Percentiles rank a stretch among this genome's conserved stretches.
These are phyloP conservation scores for Cyanodermella asteris DNA, from an alignment of 2,329 filamentous ascomycete genomes.

Conservation along the genomic window DNA sequence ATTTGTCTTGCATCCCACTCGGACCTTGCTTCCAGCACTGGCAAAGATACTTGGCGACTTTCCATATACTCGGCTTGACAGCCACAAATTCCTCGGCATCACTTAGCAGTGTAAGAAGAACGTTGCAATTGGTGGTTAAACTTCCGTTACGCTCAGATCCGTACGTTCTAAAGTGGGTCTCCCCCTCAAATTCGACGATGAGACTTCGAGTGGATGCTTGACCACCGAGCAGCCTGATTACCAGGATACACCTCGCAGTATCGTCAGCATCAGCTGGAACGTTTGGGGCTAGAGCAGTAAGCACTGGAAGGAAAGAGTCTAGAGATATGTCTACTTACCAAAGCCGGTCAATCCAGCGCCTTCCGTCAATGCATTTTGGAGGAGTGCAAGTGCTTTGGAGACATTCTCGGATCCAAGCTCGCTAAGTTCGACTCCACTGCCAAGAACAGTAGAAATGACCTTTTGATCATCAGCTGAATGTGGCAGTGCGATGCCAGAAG, in stretches of 20 bases:
- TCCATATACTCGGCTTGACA: slow-evolving; percentile 3
- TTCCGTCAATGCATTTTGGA: no score
- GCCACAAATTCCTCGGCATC: slow-evolving; percentile 3
- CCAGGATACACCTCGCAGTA: slow-evolving; percentile 1
- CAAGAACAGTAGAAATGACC: no score
- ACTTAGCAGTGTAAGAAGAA: slow-evolving; percentile 5
- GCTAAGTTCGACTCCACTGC: no score
- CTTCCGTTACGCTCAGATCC: slow-evolving; percentile 1
- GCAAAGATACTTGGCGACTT: slow-evolving; percentile 5
- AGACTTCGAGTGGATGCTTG: slow-evolving; percentile 3
- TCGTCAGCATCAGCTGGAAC: slow-evolving; percentile 5
- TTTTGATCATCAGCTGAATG: not conserved
- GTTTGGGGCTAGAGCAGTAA: slow-evolving; percentile 4
- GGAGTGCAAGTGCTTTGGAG: no score
- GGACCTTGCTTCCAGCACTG: slow-evolving; percentile 4
- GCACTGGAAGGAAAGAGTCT: no score
- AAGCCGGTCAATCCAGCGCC: no score
- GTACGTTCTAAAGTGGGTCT: slow-evolving; percentile 4
- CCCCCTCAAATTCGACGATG: slow-evolving; percentile 4
- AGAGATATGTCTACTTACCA: no score
- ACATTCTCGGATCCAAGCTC: no score
- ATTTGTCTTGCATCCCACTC: slow-evolving; percentile 4
- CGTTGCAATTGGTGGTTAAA: slow-evolving; percentile 6
- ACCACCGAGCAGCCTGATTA: slow-evolving; percentile 1
- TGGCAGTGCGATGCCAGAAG: not conserved